These are phyloP conservation scores for Podospora australis DNA, from an alignment of 495 filamentous ascomycete genomes.

Conservation along the genomic window DNA sequence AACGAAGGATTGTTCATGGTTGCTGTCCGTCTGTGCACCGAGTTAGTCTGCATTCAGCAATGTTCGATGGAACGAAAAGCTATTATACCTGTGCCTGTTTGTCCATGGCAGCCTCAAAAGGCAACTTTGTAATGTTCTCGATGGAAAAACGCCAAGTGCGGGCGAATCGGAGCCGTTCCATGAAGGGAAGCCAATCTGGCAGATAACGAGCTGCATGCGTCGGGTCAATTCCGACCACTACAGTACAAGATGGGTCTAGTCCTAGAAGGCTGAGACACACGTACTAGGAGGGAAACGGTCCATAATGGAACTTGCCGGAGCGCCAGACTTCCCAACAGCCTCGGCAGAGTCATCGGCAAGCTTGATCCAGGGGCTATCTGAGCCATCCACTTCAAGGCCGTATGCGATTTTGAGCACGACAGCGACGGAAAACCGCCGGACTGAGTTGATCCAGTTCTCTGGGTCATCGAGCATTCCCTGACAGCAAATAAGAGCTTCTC, in stretches of 20 bases:
- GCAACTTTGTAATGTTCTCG: constrained; percentile 24
- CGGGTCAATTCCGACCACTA: too few relatives aligned
- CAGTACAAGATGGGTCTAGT: too few relatives aligned
- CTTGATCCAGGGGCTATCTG: constrained; percentile 36
- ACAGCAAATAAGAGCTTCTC: constrained; percentile 29
- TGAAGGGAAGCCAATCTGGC: constrained; percentile 37
- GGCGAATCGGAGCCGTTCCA: constrained; percentile 32
- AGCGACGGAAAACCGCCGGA: constrained; percentile 24
- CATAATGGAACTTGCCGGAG: constrained; percentile 40
- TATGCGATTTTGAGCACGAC: constrained; percentile 36
- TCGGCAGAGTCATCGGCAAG: constrained; percentile 38
- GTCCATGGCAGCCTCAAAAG: constrained; percentile 23
- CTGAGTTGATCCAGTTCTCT: constrained; percentile 17
- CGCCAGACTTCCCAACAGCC: constrained; percentile 38
- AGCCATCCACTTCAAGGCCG: constrained; percentile 35
- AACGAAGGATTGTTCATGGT: constrained; percentile 23
- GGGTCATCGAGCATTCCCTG: constrained; percentile 22
- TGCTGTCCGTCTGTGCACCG: too few relatives aligned
- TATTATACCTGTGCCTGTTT: constrained; percentile 5
- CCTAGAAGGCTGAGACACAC: constrained; percentile 4
- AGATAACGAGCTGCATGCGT: constrained; percentile 26
- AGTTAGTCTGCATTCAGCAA: too few relatives aligned
- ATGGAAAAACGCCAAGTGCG: constrained; percentile 33
- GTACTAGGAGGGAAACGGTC: constrained; percentile 37
- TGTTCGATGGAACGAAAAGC: too few relatives aligned